phyloP scores from a whole-genome alignment of 345 rosid genomes.

The Viola odorata region DNA sequence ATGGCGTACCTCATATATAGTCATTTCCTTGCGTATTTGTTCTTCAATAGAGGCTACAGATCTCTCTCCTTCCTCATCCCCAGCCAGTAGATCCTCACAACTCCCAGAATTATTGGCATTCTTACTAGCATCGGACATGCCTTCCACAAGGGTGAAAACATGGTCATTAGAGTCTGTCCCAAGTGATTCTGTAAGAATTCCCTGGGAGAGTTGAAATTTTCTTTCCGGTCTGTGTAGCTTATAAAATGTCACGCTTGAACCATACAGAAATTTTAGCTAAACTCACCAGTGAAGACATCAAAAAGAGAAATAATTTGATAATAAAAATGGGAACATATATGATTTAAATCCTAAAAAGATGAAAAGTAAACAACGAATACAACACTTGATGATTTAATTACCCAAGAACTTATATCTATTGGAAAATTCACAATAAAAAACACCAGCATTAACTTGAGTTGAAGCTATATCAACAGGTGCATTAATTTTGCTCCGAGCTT shows the following conservation, averaged over 20 bases:
- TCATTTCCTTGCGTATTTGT: slow-evolving; percentile 86
- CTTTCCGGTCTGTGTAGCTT: background rate
- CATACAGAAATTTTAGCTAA: background rate
- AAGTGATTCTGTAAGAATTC: slow-evolving; percentile 67
- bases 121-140: slow-evolving; percentile 52
- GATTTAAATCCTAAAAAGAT: background rate
- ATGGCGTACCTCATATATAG: slow-evolving; percentile 63
- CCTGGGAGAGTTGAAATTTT: slow-evolving; percentile 35
- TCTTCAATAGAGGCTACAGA: slow-evolving; percentile 82
- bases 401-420: too few species aligned
- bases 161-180: slow-evolving; percentile 42
- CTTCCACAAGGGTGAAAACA: slow-evolving; percentile 62
- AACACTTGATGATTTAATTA: background rate
- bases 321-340: background rate
- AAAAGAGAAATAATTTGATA: background rate
- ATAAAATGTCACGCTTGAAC: slow-evolving; percentile 4
- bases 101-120: slow-evolving; percentile 38
- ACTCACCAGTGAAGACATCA: background rate
- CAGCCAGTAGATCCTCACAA: slow-evolving; percentile 54
- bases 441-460: too few species aligned
- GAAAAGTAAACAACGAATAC: background rate
- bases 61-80: slow-evolving; percentile 78
- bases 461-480: too few species aligned
- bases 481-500: too few species aligned
- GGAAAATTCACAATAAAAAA: too few species aligned